phyloP scores from a whole-genome alignment of 2,329 filamentous ascomycete genomes.

The Claviceps sp. region DNA sequence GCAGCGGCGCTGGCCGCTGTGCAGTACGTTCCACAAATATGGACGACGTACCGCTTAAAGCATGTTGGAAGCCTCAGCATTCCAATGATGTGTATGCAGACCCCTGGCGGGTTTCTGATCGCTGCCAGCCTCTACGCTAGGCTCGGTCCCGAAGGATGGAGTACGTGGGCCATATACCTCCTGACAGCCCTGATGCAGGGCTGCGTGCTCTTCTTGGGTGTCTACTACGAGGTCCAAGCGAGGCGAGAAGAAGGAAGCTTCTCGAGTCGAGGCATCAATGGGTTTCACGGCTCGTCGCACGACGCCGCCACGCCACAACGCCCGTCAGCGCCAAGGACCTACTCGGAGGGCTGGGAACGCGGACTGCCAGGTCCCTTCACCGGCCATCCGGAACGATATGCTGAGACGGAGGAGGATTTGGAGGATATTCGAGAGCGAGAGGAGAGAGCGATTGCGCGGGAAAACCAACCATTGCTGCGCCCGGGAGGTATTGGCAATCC shows the following conservation, averaged over 20 bases:
- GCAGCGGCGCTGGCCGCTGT: constrained; percentile 67
- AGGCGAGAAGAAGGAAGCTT: constrained; percentile 18
- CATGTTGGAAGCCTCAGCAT: constrained; percentile 86
- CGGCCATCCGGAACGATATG: constrained; percentile 37
- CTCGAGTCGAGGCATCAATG: constrained; percentile 12
- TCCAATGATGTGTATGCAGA: constrained; percentile 97
- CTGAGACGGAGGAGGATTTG: constrained; percentile 36
- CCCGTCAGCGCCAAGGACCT: constrained; percentile 27
- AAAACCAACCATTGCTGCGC: constrained; percentile 36
- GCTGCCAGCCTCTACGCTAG: constrained; percentile 70
- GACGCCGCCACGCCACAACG: constrained; percentile 17
- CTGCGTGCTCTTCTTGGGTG: constrained; percentile 62
- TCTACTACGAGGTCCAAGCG: constrained; percentile 54
- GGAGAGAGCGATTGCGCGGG: constrained; percentile 34
- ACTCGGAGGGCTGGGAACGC: constrained; percentile 38
- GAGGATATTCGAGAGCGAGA: constrained; percentile 37
- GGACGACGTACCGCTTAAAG: constrained; percentile 74
- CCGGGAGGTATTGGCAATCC: constrained; percentile 37
- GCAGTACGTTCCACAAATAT: constrained; percentile 93
- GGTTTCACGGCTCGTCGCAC: constrained; percentile 16
- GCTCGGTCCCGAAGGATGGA: constrained; percentile 77
- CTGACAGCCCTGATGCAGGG: constrained; percentile 81
- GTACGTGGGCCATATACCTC: constrained; percentile 85
- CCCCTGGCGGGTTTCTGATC: constrained; percentile 82
- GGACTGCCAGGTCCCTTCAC: constrained; percentile 37